phyloP scores from a whole-genome alignment of 768 basidiomycete species.

The Hericium alpestre region DNA sequence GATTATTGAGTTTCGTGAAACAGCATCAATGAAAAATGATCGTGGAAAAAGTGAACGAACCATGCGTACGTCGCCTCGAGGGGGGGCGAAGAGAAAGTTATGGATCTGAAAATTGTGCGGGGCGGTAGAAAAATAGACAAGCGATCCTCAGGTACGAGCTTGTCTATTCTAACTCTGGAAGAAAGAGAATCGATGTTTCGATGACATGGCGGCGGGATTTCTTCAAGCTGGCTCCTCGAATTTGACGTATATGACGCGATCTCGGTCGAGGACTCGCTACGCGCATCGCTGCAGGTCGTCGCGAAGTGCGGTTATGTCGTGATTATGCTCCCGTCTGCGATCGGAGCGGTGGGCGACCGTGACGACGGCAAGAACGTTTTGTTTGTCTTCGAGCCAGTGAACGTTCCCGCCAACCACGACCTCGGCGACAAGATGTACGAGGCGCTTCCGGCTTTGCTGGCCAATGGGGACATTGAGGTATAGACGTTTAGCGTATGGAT shows the following conservation, averaged over 20 bases:
- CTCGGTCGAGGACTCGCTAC: constrained; percentile 5
- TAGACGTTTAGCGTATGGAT: background rate
- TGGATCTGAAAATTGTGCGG: no score
- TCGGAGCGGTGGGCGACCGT: constrained; percentile 5
- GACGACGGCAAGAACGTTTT: constrained; percentile 10
- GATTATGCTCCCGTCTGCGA: constrained; percentile 3
- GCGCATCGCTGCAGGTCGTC: constrained; percentile 7
- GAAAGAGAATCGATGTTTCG: no score
- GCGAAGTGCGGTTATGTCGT: constrained; percentile 10
- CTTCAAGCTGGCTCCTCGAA: no score
- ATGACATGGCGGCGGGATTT: no score
- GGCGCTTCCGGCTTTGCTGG: background rate
- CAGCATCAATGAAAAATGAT: no score
- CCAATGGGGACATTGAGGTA: background rate
- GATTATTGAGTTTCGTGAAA: no score
- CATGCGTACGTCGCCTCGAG: no score
- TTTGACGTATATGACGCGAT: constrained; percentile 11
- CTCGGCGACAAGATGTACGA: constrained; percentile 12
- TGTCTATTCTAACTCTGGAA: no score
- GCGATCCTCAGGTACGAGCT: no score
- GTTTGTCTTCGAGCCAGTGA: constrained; percentile 1
- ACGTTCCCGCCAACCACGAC: constrained; percentile 13
- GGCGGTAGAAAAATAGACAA: no score
- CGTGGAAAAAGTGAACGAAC: no score
- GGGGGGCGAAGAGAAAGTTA: no score